Conservation (phyloP, 23 red algal genomes). For the Gracilariopsis chorda region DNA sequence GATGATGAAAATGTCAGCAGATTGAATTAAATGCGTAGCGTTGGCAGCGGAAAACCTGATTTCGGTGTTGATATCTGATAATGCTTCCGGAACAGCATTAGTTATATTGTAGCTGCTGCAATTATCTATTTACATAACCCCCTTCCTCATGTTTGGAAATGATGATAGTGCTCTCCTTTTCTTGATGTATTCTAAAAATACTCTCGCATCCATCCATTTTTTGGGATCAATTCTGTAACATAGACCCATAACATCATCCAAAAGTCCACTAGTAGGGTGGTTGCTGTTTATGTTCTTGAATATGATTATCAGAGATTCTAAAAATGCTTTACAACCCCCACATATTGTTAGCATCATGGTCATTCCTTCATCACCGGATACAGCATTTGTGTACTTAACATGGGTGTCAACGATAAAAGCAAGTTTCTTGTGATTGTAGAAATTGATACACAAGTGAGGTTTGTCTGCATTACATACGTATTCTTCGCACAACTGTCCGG, state of each 20-base stretch:
- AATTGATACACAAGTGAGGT: too few species aligned
- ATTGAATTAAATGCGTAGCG: conserved; percentile 9
- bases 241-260: neutral
- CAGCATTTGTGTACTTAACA: too few species aligned
- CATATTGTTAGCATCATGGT: too few species aligned
- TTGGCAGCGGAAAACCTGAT: neutral
- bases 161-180: neutral
- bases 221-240: neutral
- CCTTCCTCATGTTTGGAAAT: neutral
- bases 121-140: neutral
- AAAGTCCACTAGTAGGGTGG: neutral
- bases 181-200: neutral
- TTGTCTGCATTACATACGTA: too few species aligned
- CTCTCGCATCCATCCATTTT: neutral
- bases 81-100: neutral
- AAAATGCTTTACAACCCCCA: too few species aligned
- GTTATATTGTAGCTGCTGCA: neutral
- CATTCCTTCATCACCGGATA: too few species aligned
- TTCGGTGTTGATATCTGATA: neutral
- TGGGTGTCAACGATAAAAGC: too few species aligned
- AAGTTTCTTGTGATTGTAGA: too few species aligned
- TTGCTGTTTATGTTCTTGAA: neutral
- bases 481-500: too few species aligned
- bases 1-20: conserved; percentile 10
- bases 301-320: conserved; percentile 4